Evolutionary conservation across 108 stramenopile species (phyloP), one percentile per base, ranked within the genome.

Genomic region (Discostella pseudostelligera): DNA sequence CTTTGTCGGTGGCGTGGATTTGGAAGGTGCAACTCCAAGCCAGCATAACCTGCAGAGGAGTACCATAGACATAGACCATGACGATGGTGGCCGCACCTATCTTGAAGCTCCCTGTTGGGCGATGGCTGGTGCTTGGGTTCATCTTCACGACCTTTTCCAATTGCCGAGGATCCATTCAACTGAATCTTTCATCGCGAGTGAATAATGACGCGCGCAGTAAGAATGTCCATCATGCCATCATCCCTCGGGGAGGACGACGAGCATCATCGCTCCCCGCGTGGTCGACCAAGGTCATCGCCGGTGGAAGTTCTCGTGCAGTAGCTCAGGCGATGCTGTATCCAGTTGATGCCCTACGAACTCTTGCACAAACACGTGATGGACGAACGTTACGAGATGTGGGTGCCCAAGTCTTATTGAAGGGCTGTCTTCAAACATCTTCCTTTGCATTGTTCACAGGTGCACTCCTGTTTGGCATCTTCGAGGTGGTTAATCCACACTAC

Each of bases 381-480:
- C 61, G 76, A 24, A 86, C 84, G 1, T 56, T 88, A 12, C 70
- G 78, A 10, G 83, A 85, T 36, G 78, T 88, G 0, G 85, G 85
- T 13, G 36, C 39, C 2, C 10, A 43, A 14, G 70, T 81, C 14
- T 55, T 85, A 12, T 17, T 82, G 0, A 73, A 69, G 47, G 87
- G 87, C 4, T 84, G 83, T 55, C 62, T 53, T 1, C 79, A 81
- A 44, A 89, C 88, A 0, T 76, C 71, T 39, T 59, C 72, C 3
- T 84, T 89, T 78, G 88, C 88, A 22, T 58, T 89, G 3, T 72
- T 77, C 40, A 73, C 81, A 2, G 88, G 88, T 17, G 70, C 83
- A 5, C 35, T 85, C 28, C 88, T 86, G 62, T 89, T 89, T 67
- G 70, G 79, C 21, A 59, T 86, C 1, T 79, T 76, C 62, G 84